These are phyloP conservation scores for Huntiella moniliformis DNA, from an alignment of 2,329 filamentous ascomycete species.

Conservation along the genomic window DNA sequence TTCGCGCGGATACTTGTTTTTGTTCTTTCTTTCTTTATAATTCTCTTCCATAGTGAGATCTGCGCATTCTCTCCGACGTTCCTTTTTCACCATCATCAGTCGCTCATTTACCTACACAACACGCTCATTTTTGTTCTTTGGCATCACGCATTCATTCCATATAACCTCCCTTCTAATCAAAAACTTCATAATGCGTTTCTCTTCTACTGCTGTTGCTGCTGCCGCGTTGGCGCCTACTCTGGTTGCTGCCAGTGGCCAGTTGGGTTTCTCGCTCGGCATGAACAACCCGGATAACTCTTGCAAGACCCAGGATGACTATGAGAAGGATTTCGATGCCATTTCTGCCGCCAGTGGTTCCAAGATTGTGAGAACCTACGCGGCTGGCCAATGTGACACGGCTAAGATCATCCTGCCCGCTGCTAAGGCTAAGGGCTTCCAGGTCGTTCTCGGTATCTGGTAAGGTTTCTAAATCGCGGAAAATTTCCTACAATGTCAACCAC, in stretches of 20 bases:
- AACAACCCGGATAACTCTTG: constrained; percentile 40
- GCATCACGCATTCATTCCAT: constrained; percentile 1
- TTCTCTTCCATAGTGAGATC: too few relatives aligned
- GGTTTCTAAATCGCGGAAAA: constrained; percentile 12
- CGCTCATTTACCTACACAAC: background rate
- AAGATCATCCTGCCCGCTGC: constrained; percentile 46
- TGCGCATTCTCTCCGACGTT: background rate
- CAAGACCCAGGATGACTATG: constrained; percentile 44
- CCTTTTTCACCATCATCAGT: background rate
- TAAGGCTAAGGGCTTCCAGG: constrained; percentile 43
- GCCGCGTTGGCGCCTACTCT: constrained; percentile 17
- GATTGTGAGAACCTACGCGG: constrained; percentile 48
- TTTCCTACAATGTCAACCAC: background rate
- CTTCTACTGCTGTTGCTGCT: constrained; percentile 9
- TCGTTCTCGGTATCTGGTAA: constrained; percentile 53
- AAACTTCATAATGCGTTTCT: constrained; percentile 9
- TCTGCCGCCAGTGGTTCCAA: constrained; percentile 28
- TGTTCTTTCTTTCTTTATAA: too few relatives aligned
- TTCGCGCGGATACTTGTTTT: too few relatives aligned
- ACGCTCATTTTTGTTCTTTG: background rate
- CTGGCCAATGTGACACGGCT: constrained; percentile 46
- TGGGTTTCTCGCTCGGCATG: constrained; percentile 50
- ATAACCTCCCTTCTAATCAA: background rate
- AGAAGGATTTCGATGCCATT: constrained; percentile 45
- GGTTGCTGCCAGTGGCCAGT: constrained; percentile 21